Evolutionary conservation across 257 asterid genomes (phyloP), one percentile per base, ranked within the genome.

Genomic region (Solanum acaule): DNA sequence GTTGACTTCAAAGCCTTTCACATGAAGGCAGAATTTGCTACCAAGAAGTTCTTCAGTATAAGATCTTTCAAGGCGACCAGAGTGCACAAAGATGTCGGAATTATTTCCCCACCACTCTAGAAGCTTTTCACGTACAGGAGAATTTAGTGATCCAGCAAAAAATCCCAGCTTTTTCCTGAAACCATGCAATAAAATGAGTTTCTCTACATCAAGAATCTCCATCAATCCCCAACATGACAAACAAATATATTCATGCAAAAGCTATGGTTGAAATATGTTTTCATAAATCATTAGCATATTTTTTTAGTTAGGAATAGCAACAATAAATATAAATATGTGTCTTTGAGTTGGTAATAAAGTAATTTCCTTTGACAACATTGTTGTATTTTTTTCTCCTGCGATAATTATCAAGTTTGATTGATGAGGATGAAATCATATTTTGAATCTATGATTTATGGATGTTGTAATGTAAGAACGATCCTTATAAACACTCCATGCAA

Each of bases 1-100:
- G 92, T 96, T 96, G 85, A 96, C 98, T 91, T 96, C 98, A 68
- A 89, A 95, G 65, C 99, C 99, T 93, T 96, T 95, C 35, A 94
- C 98, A 72, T 96, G 99, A 89, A 96, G 95, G 92, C 99, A 96
- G 86, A 95, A 96, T 88, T 93, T 96, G 93, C 98, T 96, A 29
- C 61, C 70, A 9, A 93, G 90, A 52, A 95, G 97, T 91, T 89
- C 97, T 40, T 93, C 94, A 1, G 96, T 87, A 67, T 95, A 96
- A 61, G 95, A 87, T 35, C 95, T 93, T 27, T 84, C 46, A 31
- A 95, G 92, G 87, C 34, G 96, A 23, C 94, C 93, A 3, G 86
- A 90, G 91, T 93, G 93, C 88, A 94, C 93, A 6, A 94, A 95
- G 68, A 96, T 87, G 67, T 93, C 91, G 6, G 98, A 81, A 87